phyloP scores from a whole-genome alignment of 768 basidiomycete genomes.

The Pisolithus microcarpus region DNA sequence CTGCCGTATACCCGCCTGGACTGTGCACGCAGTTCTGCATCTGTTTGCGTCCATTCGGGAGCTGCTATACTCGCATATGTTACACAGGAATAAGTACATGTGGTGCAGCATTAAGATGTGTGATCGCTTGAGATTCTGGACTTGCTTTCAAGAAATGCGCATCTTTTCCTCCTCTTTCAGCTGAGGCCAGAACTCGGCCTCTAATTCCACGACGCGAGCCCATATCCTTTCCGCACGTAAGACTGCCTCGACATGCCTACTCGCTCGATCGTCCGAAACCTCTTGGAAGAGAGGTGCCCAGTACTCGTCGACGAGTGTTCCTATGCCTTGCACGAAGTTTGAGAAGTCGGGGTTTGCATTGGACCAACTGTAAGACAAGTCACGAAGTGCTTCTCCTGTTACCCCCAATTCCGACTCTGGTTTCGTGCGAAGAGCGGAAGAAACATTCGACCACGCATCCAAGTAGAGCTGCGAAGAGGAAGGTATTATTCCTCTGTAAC shows the following conservation, averaged over 20 bases:
- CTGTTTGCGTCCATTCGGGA: no score
- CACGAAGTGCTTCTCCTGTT: constrained; percentile 29
- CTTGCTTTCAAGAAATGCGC: neutral
- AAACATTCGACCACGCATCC: constrained; percentile 57
- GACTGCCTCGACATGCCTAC: constrained; percentile 6
- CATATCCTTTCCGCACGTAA: constrained; percentile 44
- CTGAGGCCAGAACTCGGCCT: constrained; percentile 53
- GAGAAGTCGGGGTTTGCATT: constrained; percentile 42
- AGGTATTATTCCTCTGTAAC: neutral
- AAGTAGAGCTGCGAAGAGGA: constrained; percentile 48
- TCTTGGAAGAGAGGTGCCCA: constrained; percentile 31
- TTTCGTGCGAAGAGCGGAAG: constrained; percentile 8
- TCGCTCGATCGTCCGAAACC: constrained; percentile 26
- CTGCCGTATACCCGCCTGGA: no score
- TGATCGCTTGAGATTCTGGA: neutral
- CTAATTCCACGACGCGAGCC: constrained; percentile 53
- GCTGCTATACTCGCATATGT: no score
- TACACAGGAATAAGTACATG: neutral
- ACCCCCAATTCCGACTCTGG: constrained; percentile 3
- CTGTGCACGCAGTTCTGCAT: no score
- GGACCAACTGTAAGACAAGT: constrained; percentile 59
- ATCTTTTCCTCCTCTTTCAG: constrained; percentile 29
- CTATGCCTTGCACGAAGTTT: constrained; percentile 45
- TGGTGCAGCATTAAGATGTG: neutral
- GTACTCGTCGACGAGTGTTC: constrained; percentile 37